Evolutionary conservation across 129 eudicot genomes (phyloP).

Genomic region (Centrapalus pauciflorus): DNA sequence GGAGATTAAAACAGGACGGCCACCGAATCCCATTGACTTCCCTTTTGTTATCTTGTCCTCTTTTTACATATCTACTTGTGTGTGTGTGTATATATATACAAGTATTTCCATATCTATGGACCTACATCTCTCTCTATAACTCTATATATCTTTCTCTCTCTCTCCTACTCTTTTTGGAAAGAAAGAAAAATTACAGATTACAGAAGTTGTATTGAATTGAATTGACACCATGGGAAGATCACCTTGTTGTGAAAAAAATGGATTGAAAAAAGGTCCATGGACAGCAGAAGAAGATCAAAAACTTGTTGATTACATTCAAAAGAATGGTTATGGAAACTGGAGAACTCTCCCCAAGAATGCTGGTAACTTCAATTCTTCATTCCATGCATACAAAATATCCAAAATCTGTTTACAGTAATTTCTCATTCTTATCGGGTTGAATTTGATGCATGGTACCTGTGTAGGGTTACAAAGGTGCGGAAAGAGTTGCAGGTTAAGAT

Average conservation of each 20-base stretch:
- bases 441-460: conserved; percentile 3
- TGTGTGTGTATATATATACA: conserved; percentile 25
- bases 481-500: conserved; percentile 84
- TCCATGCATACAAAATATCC: not conserved
- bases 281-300: conserved; percentile 88
- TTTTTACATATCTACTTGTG: not conserved
- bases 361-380: conserved; percentile 43
- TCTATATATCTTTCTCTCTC: conserved; percentile 6
- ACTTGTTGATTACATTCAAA: conserved; percentile 64
- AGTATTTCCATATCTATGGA: conserved; percentile 29
- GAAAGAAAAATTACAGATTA: not conserved
- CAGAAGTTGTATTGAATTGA: conserved; percentile 3
- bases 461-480: conserved; percentile 87
- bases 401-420: not conserved
- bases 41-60: conserved; percentile 19
- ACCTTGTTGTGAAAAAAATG: conserved; percentile 84
- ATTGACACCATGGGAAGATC: conserved; percentile 76
- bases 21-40: conserved; percentile 82
- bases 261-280: conserved; percentile 89
- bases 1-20: conserved; percentile 67
- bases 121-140: conserved; percentile 30
- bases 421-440: not conserved
- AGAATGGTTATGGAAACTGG: conserved; percentile 88
- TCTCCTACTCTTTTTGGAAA: not conserved
- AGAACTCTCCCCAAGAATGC: conserved; percentile 88